Evolutionary conservation across 176 grass and related monocot species (phyloP).

Genomic region (Olyra latifolia): DNA sequence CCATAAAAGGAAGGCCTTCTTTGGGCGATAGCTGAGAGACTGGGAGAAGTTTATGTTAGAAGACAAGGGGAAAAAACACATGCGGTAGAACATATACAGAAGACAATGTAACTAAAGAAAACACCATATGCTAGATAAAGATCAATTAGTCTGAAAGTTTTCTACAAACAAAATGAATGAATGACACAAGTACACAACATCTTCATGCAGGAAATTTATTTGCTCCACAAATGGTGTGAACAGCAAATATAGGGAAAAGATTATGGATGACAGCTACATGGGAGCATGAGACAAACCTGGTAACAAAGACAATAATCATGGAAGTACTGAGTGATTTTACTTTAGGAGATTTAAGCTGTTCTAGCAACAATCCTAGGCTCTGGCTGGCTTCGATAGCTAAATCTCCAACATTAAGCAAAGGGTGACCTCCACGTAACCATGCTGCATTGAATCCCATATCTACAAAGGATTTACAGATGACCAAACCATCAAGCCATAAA

Average conservation of each 20-base stretch:
- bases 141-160: conserved; percentile 6
- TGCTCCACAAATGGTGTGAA: conserved; percentile 16
- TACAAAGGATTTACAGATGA: conserved; percentile 32
- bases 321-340: conserved; percentile 86
- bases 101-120: background rate
- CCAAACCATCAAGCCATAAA: conserved; percentile 23
- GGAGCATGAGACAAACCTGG: conserved; percentile 57
- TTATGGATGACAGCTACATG: conserved; percentile 1
- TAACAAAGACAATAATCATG: conserved; percentile 84
- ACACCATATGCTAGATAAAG: conserved; percentile 4
- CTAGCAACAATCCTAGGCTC: conserved; percentile 83
- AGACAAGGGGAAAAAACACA: background rate
- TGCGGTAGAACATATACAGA: background rate
- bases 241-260: background rate
- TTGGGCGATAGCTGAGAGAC: conserved; percentile 87
- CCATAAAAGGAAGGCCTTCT: conserved; percentile 97
- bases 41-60: conserved; percentile 47
- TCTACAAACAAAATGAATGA: conserved; percentile 4
- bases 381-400: conserved; percentile 92
- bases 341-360: conserved; percentile 85
- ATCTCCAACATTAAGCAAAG: conserved; percentile 82
- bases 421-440: conserved; percentile 89
- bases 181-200: background rate
- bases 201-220: background rate
- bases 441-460: conserved; percentile 84